These are phyloP conservation scores for Cyclaneusma minus DNA, from an alignment of 2,329 filamentous ascomycete genomes.

Conservation along the genomic window DNA sequence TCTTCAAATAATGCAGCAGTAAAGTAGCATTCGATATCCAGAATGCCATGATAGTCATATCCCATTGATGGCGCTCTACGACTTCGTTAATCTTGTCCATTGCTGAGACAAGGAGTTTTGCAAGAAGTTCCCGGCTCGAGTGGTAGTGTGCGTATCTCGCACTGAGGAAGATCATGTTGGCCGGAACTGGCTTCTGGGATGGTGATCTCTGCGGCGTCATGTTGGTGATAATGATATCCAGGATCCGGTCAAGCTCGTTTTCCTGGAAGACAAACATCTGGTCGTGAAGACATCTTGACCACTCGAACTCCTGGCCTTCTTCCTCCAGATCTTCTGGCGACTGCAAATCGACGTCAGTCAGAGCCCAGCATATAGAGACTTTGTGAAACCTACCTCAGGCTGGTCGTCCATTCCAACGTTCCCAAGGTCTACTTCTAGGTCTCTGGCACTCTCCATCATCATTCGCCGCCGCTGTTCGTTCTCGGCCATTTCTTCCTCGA, in stretches of 20 bases:
- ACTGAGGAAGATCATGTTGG: constrained; percentile 91
- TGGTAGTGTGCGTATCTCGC: constrained; percentile 96
- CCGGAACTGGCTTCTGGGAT: constrained; percentile 93
- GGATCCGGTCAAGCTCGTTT: constrained; percentile 74
- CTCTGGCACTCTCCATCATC: constrained; percentile 98
- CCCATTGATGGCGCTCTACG: constrained; percentile 93
- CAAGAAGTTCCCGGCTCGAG: constrained; percentile 70
- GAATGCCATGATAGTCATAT: constrained; percentile 98
- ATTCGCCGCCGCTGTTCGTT: constrained; percentile 89
- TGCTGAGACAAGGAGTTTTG: constrained; percentile 64
- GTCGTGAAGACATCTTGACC: constrained; percentile 85
- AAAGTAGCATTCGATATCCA: constrained; percentile 97
- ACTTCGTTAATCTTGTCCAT: constrained; percentile 96
- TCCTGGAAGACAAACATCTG: constrained; percentile 99
- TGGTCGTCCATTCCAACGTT: constrained; percentile 94
- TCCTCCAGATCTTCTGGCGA: constrained; percentile 68
- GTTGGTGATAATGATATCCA: constrained; percentile 92
- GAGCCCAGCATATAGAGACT: constrained; percentile 9
- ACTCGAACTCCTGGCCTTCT: constrained; percentile 88
- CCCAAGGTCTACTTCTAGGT: constrained; percentile 88
- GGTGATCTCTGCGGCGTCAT: constrained; percentile 95
- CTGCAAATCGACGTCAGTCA: constrained; percentile 25
- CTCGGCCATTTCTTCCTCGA: constrained; percentile 95
- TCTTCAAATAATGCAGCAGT: constrained; percentile 91
- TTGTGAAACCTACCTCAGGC: constrained; percentile 51